Conservation (phyloP, 2,329 filamentous ascomycete genomes). For the Pseudogymnoascus sp. region DNA sequence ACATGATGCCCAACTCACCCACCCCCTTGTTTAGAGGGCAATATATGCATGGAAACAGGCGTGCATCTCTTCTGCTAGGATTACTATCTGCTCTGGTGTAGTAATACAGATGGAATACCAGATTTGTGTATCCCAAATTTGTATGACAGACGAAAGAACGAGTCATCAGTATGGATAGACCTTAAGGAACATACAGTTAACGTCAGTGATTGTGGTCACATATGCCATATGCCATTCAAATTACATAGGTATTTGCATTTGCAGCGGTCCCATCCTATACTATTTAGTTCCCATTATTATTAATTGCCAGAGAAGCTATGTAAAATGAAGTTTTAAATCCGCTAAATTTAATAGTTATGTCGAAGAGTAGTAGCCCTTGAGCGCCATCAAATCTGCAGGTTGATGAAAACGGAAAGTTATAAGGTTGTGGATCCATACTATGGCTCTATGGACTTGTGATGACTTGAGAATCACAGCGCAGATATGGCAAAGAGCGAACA, state of each 20-base stretch:
- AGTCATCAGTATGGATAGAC: background rate
- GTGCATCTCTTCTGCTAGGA: background rate
- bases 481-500: background rate
- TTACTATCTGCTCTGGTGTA: background rate
- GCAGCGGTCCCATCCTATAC: background rate
- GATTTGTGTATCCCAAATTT: background rate
- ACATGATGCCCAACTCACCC: background rate
- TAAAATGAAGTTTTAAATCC: background rate
- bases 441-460: background rate
- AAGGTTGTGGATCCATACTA: conserved; percentile 6
- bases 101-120: conserved; percentile 3
- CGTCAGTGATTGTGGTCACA: background rate
- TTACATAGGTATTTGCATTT: background rate
- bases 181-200: background rate
- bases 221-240: no score
- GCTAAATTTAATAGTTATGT: background rate
- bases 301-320: background rate
- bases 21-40: background rate
- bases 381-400: background rate
- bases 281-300: background rate
- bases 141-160: background rate
- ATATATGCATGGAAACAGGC: background rate
- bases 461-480: background rate
- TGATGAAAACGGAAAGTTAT: conserved; percentile 6
- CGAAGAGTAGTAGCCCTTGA: background rate